Evolutionary conservation across 2,329 filamentous ascomycete genomes (phyloP).

Genomic region (Magnaporthiopsis incrustans): DNA sequence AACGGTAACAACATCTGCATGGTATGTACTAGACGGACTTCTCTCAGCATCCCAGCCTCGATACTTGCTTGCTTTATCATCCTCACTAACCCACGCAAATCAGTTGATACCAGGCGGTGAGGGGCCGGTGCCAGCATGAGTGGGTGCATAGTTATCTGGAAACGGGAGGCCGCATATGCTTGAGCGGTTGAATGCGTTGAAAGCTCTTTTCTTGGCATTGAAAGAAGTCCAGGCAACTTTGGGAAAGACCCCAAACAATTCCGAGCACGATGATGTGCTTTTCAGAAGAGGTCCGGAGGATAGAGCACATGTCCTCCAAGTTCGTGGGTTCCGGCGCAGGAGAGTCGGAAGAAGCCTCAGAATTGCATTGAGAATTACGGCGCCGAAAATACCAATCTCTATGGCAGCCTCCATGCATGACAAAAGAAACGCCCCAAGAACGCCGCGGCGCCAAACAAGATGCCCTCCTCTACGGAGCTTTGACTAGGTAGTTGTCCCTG

Average conservation of each 20-base stretch:
- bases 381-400: neutral
- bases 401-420: neutral
- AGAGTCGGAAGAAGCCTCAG: neutral
- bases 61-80: too few relatives aligned
- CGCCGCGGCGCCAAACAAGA: neutral
- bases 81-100: conserved; percentile 7
- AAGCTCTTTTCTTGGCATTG: too few relatives aligned
- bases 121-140: conserved; percentile 43
- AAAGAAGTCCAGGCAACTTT: too few relatives aligned
- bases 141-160: neutral
- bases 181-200: too few relatives aligned
- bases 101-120: conserved; percentile 73
- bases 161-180: too few relatives aligned
- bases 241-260: too few relatives aligned
- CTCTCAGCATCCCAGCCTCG: too few relatives aligned
- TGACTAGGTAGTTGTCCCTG: neutral
- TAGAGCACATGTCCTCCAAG: neutral
- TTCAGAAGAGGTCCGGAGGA: neutral
- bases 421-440: neutral
- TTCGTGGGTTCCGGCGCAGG: neutral
- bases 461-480: neutral
- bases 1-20: conserved; percentile 99
- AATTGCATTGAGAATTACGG: neutral
- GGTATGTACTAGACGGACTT: conserved; percentile 44
- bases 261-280: too few relatives aligned